These are phyloP conservation scores for Peronospora farinosa DNA, from an alignment of 352 stramenopile species.

Conservation along the genomic window DNA sequence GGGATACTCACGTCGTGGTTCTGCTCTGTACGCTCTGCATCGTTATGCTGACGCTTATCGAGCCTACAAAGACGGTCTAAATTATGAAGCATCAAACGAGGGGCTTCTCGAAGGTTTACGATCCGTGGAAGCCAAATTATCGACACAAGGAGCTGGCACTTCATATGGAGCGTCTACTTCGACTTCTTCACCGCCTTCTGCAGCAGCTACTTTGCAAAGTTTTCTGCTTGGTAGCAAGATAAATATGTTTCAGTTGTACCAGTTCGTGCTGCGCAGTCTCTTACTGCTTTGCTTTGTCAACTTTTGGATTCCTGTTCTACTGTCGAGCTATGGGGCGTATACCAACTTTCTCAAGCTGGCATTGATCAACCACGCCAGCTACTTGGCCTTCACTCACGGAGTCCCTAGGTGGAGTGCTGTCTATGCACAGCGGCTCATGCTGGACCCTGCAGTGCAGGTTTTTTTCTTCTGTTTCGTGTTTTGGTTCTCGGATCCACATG, in stretches of 20 bases:
- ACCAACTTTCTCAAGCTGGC: conserved; percentile 76
- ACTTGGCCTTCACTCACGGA: conserved; percentile 77
- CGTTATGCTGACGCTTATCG: conserved; percentile 69
- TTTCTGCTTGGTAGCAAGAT: conserved; percentile 58
- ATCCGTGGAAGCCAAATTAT: conserved; percentile 48
- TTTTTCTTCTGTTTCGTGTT: conserved; percentile 86
- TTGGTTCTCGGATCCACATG: conserved; percentile 68
- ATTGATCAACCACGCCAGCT: conserved; percentile 72
- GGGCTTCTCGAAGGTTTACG: conserved; percentile 67
- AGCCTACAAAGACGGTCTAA: conserved; percentile 75
- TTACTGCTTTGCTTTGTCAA: conserved; percentile 62
- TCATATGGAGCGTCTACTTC: conserved; percentile 1
- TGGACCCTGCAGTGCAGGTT: conserved; percentile 76
- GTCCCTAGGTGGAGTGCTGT: conserved; percentile 54
- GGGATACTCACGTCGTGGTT: conserved; percentile 81
- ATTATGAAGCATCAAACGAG: conserved; percentile 50
- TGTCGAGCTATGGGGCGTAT: conserved; percentile 49
- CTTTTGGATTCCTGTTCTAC: conserved; percentile 59
- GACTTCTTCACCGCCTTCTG: conserved; percentile 3
- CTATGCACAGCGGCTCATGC: conserved; percentile 78
- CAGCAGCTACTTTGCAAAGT: conserved; percentile 25
- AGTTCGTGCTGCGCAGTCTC: conserved; percentile 59
- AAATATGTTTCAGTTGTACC: conserved; percentile 63
- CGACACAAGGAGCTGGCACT: conserved; percentile 13
- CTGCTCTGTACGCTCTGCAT: conserved; percentile 57